These are phyloP conservation scores for Annona squamosa DNA, from an alignment of 164 flowering plant species.

Conservation along the genomic window DNA sequence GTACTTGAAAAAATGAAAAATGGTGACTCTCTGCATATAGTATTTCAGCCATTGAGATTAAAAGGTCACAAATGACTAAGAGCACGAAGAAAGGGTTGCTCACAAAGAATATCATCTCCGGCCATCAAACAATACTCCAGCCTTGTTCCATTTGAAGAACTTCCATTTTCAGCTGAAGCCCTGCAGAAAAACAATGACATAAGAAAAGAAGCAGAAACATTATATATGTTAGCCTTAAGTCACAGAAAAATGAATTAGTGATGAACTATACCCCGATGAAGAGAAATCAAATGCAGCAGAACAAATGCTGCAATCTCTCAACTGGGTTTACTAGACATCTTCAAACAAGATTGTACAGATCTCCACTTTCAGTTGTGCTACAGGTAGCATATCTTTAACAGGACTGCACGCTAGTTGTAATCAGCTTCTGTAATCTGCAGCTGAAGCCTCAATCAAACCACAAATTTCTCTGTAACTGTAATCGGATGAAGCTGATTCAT, in stretches of 20 bases:
- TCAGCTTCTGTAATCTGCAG: conserved; percentile 40
- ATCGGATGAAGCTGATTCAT: background rate
- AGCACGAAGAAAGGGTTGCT: background rate
- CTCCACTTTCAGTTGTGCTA: no score
- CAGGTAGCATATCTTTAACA: no score
- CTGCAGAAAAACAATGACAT: background rate
- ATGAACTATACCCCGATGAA: background rate
- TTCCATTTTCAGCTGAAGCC: background rate
- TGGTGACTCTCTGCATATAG: no score
- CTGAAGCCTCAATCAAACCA: conserved; percentile 27
- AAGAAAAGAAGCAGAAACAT: no score
- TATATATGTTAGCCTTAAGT: no score
- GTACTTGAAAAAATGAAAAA: no score
- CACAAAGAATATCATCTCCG: background rate
- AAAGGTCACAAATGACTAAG: background rate
- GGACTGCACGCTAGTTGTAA: conserved; percentile 1
- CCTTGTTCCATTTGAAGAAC: background rate
- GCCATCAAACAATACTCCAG: background rate
- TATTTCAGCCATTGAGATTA: no score
- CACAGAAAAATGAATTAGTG: no score
- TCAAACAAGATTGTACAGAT: background rate
- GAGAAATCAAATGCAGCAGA: background rate
- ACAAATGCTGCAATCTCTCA: background rate
- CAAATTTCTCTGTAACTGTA: conserved; percentile 35
- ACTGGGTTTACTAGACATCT: background rate